Base-by-base conservation (phyloP, 768 basidiomycete species). In the Boletus patriciae region DNA sequence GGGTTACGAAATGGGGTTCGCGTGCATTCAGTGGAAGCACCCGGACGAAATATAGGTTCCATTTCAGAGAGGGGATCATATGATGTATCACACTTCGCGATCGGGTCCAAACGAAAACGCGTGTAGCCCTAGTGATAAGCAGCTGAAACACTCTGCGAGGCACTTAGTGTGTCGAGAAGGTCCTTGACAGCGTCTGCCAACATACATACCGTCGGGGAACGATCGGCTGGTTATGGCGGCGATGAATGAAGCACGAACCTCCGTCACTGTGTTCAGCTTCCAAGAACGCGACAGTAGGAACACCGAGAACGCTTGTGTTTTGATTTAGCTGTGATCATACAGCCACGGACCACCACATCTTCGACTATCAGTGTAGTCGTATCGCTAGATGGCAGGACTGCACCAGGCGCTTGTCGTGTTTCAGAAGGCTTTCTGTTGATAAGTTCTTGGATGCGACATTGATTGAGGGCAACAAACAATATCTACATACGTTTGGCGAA, bases 1-100 rank as follows among this genome's bases (percentile, higher is more conserved):
- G 6, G 34, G 33, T 54, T 62, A 61, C 62, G 36, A 47, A 59
- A 64, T 33, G 34, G 29, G 44, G 21, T 54, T 51, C 23, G 23
- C 37, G 29, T 58, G 46, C 18, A 25, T n/a, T 8, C 36, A 38
- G 37, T 18, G 37, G 41, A 19, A 37, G 36, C 15, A 25, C 15
- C 25, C 6, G 41, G 50, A 29, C 6, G 34, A 33, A 47, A 54
- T 7, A 52, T 36, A 36, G 53, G 55, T 66, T 54, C 49, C 13
- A 37, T 29, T 41, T 51, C 41, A 21, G 23, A 53, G n/a, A 59
- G 52, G 38, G 21, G 21, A 25, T 25, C 25, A 25, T 25, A 29
- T n/a, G 42, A 37, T 37, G 36, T 19, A 38, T 18, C 42, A 41
- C 46, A 7, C 25, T 49, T 50, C 16, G 27, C 29, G 18, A 25